phyloP scores from a whole-genome alignment of 164 flowering plant genomes.

The Aristolochia fimbriata region DNA sequence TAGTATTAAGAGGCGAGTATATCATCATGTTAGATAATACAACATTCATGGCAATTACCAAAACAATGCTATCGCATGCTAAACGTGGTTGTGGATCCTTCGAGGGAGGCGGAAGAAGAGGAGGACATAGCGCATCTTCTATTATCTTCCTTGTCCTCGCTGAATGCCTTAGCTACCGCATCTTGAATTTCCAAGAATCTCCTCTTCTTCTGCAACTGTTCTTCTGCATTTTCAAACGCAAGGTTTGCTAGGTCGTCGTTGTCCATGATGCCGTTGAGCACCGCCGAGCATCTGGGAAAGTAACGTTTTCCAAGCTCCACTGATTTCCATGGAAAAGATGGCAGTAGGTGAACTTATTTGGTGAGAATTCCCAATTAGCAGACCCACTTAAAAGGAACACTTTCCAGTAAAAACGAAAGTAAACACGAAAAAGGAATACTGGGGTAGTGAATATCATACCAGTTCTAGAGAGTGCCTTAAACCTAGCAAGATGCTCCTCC shows the following conservation, averaged over 20 bases:
- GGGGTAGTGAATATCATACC: constrained; percentile 29
- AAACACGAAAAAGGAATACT: background rate
- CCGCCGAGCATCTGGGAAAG: constrained; percentile 81
- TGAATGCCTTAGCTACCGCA: constrained; percentile 44
- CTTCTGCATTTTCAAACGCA: constrained; percentile 32
- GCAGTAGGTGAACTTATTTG: too few relatives aligned
- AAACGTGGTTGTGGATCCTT: background rate
- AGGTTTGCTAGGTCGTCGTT: constrained; percentile 46
- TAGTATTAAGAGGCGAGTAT: too few relatives aligned
- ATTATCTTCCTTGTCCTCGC: constrained; percentile 54
- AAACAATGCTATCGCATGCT: background rate
- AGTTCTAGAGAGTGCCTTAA: constrained; percentile 67
- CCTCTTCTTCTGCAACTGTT: constrained; percentile 35
- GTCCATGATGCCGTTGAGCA: constrained; percentile 66
- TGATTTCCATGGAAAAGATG: constrained; percentile 12
- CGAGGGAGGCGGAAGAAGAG: constrained; percentile 20
- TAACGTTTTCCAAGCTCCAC: constrained; percentile 81
- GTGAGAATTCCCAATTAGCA: too few relatives aligned
- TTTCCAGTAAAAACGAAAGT: too few relatives aligned
- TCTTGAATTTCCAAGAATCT: constrained; percentile 62
- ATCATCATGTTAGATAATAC: background rate
- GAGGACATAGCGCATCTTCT: constrained; percentile 32
- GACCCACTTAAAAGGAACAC: too few relatives aligned
- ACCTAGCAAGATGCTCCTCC: constrained; percentile 59
- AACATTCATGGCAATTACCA: background rate